phyloP scores from a whole-genome alignment of 305 asterid genomes.

The Rubia tinctorum region DNA sequence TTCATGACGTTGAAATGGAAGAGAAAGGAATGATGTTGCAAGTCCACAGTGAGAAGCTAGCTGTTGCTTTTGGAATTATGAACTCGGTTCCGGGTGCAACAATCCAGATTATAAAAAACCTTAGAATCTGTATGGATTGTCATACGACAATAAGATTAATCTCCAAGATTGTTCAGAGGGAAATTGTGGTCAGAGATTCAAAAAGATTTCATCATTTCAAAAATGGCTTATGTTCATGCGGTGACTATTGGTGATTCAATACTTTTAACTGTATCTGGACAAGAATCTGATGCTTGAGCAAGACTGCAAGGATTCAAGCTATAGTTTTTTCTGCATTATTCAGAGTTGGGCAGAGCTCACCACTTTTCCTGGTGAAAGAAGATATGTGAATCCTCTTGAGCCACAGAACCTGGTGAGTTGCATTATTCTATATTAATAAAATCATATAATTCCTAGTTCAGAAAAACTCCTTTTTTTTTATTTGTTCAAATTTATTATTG shows the following conservation, averaged over 20 bases:
- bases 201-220: slow-evolving; percentile 11
- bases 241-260: slow-evolving; percentile 7
- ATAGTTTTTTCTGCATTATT: too few relatives aligned
- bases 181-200: slow-evolving; percentile 11
- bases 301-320: neutral
- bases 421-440: neutral
- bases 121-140: slow-evolving; percentile 10
- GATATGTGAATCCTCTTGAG: neutral
- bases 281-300: neutral
- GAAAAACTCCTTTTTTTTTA: neutral
- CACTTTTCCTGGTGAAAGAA: neutral
- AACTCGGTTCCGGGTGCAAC: slow-evolving; percentile 12
- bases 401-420: neutral
- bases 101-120: slow-evolving; percentile 7
- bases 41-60: slow-evolving; percentile 11
- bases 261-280: neutral
- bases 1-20: slow-evolving; percentile 13
- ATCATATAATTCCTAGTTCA: neutral
- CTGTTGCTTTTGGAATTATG: slow-evolving; percentile 12
- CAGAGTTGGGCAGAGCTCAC: too few relatives aligned
- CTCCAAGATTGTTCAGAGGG: slow-evolving; percentile 11
- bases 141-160: slow-evolving; percentile 7
- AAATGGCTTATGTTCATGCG: slow-evolving; percentile 9
- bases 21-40: slow-evolving; percentile 9
- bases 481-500: neutral